phyloP scores from a whole-genome alignment of 257 asterid genomes.

The Capsicum baccatum region DNA sequence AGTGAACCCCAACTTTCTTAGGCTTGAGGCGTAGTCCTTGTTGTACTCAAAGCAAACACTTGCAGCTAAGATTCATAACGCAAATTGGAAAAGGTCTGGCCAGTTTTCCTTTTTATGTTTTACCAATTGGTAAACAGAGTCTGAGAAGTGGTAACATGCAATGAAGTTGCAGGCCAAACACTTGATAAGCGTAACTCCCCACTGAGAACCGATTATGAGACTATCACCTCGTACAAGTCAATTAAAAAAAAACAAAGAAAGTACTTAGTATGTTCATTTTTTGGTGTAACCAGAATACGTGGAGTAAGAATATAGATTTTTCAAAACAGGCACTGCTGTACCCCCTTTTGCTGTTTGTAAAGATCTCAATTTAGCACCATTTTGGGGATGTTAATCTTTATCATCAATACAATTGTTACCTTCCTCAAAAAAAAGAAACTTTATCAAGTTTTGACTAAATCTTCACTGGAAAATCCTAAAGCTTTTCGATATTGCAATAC shows the following conservation, averaged over 20 bases:
- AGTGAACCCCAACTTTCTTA: background rate
- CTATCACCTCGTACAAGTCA: background rate
- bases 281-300: background rate
- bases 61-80: background rate
- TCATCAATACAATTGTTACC: background rate
- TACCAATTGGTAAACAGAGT: background rate
- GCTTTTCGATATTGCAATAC: background rate
- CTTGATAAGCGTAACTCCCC: background rate
- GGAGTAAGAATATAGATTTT: background rate
- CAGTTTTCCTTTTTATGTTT: background rate
- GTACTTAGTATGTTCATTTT: background rate
- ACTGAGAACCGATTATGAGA: background rate
- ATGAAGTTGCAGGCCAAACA: background rate
- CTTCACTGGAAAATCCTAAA: constrained; percentile 12
- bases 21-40: background rate
- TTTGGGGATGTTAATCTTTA: background rate
- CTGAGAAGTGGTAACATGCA: background rate
- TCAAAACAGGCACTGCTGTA: background rate
- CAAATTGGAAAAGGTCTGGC: constrained; percentile 11
- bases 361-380: background rate
- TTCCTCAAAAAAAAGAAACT: background rate
- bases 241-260: background rate
- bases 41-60: background rate
- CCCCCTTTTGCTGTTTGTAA: background rate
- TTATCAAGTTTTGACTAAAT: background rate